phyloP scores from a whole-genome alignment of 75 land plant genomes.

The Isoetes taiwanensis region DNA sequence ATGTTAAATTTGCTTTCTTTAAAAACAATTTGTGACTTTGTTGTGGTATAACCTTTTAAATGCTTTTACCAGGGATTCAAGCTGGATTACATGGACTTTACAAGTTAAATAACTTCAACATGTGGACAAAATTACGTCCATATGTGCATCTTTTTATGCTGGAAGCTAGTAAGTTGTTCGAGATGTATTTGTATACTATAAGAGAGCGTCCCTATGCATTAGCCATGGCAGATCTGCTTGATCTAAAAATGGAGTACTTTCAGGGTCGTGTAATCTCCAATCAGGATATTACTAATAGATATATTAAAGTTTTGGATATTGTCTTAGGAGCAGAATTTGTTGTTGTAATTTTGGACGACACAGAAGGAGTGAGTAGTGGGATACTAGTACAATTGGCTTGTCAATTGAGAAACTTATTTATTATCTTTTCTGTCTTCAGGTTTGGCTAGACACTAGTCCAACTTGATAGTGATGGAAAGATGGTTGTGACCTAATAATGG shows the following conservation, averaged over 20 bases:
- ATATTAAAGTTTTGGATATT: conserved; percentile 91
- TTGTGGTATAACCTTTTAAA: too few species aligned
- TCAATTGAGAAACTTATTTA: too few species aligned
- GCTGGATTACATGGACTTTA: too few species aligned
- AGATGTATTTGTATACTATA: conserved; percentile 96
- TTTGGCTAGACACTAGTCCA: too few species aligned
- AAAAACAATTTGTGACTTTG: too few species aligned
- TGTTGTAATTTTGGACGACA: conserved; percentile 90
- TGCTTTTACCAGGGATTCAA: too few species aligned
- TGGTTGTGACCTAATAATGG: too few species aligned
- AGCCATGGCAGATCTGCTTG: conserved; percentile 79
- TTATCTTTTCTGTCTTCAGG: too few species aligned
- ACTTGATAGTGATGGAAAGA: too few species aligned
- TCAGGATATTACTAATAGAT: conserved; percentile 61
- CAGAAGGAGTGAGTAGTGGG: conserved; percentile 64
- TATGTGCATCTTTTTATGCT: conserved; percentile 59
- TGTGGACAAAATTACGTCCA: conserved; percentile 93
- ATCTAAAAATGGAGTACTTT: conserved; percentile 58
- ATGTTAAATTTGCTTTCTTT: too few species aligned
- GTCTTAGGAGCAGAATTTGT: conserved; percentile 79
- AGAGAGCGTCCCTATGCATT: conserved; percentile 72
- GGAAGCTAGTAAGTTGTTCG: conserved; percentile 71
- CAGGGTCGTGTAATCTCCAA: conserved; percentile 65
- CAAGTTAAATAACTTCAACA: conserved; percentile 40
- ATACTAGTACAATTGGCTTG: too few species aligned